Evolutionary conservation across 257 asterid genomes (phyloP), one percentile per base, ranked within the genome.

Genomic region (Haberlea rhodopensis): DNA sequence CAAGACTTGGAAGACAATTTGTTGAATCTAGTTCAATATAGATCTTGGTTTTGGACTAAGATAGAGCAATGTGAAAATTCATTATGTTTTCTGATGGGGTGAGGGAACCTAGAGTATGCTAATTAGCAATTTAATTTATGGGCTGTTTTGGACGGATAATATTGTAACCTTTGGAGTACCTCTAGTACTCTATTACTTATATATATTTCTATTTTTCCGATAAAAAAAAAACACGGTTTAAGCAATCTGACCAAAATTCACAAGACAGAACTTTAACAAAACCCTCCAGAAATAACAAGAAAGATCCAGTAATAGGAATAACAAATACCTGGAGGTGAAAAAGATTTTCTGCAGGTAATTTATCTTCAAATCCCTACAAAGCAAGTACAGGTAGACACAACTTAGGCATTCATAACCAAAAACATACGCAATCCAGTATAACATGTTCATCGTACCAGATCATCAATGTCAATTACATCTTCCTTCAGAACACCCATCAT

Each of bases 401-500:
- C 16, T 63, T 71, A 31, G 40, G 46, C 46, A 62, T 37, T 66
- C 59, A 53, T 5, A 53, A 32, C 37, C 62, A 49, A 61, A 57
- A 70, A 68, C 49, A 62, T 63, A 53, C 66, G 13, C 18, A 75
- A 75, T 65, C 34, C 34, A 66, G 62, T 61, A 49, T 18, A 53
- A 24, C 55, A 53, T 18, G 53, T 43, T 64, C 65, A 27, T 62
- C 80, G 65, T 81, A 94, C 95, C 87, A 94, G 77, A 72, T 86
- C 72, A 80, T 83, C 91, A 67, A n/a, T 86, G 80, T 84, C 95
- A 68, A 87, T 87, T 59, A 77, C 95, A 82, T 94, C 99, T 69
- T 94, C 95, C 81, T 90, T 87, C 43, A 94, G 74, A 69, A 86
- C 99, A 69, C 91, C 97, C 90, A 90, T 90, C 96, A 94, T 82